Evolutionary conservation across 2,329 filamentous ascomycete species (phyloP).

Genomic region (Magnaporthales sp.): DNA sequence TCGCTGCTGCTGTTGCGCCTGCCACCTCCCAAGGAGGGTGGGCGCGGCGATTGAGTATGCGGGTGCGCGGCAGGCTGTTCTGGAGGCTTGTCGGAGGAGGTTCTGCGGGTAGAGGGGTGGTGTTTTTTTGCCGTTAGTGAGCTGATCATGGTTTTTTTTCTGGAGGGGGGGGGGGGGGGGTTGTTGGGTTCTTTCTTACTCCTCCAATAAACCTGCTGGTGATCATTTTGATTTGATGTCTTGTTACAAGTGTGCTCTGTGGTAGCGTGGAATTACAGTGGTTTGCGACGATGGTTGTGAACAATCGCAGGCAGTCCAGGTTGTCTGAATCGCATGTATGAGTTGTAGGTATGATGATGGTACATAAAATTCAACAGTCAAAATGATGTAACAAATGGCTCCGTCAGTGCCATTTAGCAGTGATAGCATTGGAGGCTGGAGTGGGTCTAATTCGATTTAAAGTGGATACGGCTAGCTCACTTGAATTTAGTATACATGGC

Average conservation of each 20-base stretch:
- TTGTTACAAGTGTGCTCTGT: not conserved
- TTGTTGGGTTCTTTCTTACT: not conserved
- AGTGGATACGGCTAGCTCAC: not conserved
- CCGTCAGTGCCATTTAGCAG: not conserved
- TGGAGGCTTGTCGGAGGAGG: slow-evolving; percentile 3
- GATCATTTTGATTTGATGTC: not conserved
- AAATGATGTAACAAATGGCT: not conserved
- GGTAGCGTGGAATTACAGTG: not conserved
- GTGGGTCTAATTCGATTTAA: not conserved
- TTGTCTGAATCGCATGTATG: not conserved
- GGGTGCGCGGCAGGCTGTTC: slow-evolving; percentile 2
- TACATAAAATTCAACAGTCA: not conserved
- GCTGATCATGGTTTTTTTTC: not conserved
- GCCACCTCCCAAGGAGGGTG: not conserved
- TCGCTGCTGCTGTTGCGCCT: slow-evolving; percentile 23
- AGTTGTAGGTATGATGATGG: not conserved
- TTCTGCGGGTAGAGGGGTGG: not conserved
- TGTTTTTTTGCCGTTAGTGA: not conserved
- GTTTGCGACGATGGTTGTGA: not conserved
- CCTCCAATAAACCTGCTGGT: not conserved
- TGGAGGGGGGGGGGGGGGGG: no score
- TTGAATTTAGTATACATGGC: not conserved
- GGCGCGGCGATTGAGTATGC: not conserved
- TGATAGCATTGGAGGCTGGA: not conserved
- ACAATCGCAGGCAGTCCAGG: not conserved